Evolutionary conservation across 2,329 filamentous ascomycete species (phyloP), one percentile per base, ranked within the genome.

Genomic region (Talaromyces sp.): DNA sequence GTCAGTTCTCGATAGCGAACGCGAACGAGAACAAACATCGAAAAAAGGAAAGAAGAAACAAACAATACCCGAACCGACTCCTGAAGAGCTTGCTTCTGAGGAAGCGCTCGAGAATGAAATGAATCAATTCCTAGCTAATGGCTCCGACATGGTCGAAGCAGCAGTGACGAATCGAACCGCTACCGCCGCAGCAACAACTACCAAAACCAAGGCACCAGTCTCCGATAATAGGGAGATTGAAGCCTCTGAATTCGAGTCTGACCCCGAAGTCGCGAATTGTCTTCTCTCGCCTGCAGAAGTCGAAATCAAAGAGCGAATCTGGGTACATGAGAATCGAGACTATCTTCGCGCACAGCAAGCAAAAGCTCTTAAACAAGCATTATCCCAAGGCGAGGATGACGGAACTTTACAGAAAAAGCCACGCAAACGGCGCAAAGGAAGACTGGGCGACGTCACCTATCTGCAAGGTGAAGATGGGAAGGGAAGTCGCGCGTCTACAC

Each of bases 251-350:
- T 97, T 98, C 72, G 91, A 89, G 43, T 88, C 96, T 70, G 95
- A 99, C 68, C 90, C 89, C 0, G 95, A 99, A 76, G 92, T 99
- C 5, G 81, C 85, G 66, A 90, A 90, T 71, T 97, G 93, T 73
- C 78, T 93, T 41, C 83, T 98, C 5, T 86, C 85, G 0, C 85
- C 89, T 1, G 86, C 87, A 3, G 93, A 98, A 78, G 86, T 89
- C 2, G 86, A 86, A 39, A 87, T 93, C 73, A 98, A 97, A 76
- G 93, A 97, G 76, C 87, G 88, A 66, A 91, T 98, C 61, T 99
- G 95, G 95, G 88, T 96, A 50, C 93, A 94, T 66, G 89, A 93
- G 74, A 98, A 99, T 77, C 93, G 95, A 75, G 92, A 96, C 70
- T 99, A 93, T 86, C 83, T 99, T 45, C 90, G 94, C 9, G 86